Evolutionary conservation across 306 rosid genomes (phyloP).

Genomic region (Aeschynomene evenia): DNA sequence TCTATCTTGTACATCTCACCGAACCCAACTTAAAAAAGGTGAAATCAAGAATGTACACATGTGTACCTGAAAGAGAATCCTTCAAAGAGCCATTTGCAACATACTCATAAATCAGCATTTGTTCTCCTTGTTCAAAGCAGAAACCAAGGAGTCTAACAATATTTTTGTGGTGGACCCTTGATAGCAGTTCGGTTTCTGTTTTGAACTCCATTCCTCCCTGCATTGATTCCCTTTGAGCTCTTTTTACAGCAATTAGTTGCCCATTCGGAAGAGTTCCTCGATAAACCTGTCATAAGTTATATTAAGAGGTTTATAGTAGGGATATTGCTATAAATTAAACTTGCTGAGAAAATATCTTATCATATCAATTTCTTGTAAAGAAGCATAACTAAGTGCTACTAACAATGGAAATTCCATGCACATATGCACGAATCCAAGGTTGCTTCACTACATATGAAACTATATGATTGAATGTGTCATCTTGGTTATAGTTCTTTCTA

Average conservation of each 20-base stretch:
- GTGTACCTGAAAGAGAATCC: conserved; percentile 63
- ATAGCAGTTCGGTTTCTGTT: conserved; percentile 79
- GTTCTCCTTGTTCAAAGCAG: conserved; percentile 74
- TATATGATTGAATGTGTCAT: not conserved
- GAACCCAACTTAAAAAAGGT: not conserved
- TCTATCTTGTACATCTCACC: too few relatives aligned
- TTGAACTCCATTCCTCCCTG: conserved; percentile 68
- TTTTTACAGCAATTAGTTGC: conserved; percentile 59
- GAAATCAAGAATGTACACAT: not conserved
- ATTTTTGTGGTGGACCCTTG: conserved; percentile 84
- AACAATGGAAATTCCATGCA: not conserved
- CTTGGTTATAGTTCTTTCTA: not conserved
- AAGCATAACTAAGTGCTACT: not conserved
- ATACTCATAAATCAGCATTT: conserved; percentile 71
- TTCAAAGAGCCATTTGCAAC: conserved; percentile 63
- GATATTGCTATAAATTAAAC: not conserved
- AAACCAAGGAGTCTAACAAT: conserved; percentile 71
- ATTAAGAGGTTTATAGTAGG: not conserved
- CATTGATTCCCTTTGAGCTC: conserved; percentile 56
- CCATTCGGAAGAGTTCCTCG: conserved; percentile 62
- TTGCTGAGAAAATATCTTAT: not conserved
- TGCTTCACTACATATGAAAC: not conserved
- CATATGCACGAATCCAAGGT: not conserved
- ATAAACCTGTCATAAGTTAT: conserved; percentile 49
- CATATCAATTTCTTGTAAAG: not conserved